Conservation (phyloP, 352 stramenopile genomes). For the Stramenopiles sp. region DNA sequence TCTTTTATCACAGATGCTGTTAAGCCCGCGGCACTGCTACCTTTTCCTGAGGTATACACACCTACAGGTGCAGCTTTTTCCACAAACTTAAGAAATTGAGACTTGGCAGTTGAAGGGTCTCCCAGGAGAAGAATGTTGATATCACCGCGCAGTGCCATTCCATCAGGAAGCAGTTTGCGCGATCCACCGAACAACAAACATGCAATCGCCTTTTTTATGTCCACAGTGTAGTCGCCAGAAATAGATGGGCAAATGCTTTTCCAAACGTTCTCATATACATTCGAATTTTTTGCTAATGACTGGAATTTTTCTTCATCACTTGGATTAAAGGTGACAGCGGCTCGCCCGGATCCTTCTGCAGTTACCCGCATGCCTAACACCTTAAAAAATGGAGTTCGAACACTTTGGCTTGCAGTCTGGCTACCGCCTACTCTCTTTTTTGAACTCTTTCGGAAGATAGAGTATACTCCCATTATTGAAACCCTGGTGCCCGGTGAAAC, state of each 20-base stretch:
- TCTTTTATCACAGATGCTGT: slow-evolving; percentile 94
- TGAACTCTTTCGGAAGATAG: slow-evolving; percentile 56
- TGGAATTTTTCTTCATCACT: slow-evolving; percentile 93
- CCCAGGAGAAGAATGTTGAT: slow-evolving; percentile 94
- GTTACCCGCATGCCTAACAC: slow-evolving; percentile 76
- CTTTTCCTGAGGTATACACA: slow-evolving; percentile 70
- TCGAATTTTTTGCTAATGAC: slow-evolving; percentile 53
- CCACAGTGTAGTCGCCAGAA: slow-evolving; percentile 78
- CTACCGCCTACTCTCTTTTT: slow-evolving; percentile 22
- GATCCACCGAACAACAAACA: slow-evolving; percentile 61
- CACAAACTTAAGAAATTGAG: slow-evolving; percentile 88
- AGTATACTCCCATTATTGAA: slow-evolving; percentile 80
- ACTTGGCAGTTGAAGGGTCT: slow-evolving; percentile 96
- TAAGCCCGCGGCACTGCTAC: slow-evolving; percentile 70
- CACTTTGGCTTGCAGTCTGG: slow-evolving; percentile 26
- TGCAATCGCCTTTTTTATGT: slow-evolving; percentile 87
- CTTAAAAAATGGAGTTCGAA: slow-evolving; percentile 77
- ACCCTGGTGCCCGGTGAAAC: slow-evolving; percentile 85
- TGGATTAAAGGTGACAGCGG: slow-evolving; percentile 72
- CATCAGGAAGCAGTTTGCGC: slow-evolving; percentile 91
- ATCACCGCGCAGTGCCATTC: slow-evolving; percentile 96
- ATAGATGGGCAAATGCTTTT: slow-evolving; percentile 74
- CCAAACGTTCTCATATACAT: slow-evolving; percentile 78
- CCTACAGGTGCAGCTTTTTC: slow-evolving; percentile 76
- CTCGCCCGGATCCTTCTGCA: slow-evolving; percentile 60